A percentile compares a stretch with the other conserved stretches of the same genome.
Evolutionary conservation across 768 basidiomycete genomes (phyloP).

Genomic region (Tulasnella sp.): DNA sequence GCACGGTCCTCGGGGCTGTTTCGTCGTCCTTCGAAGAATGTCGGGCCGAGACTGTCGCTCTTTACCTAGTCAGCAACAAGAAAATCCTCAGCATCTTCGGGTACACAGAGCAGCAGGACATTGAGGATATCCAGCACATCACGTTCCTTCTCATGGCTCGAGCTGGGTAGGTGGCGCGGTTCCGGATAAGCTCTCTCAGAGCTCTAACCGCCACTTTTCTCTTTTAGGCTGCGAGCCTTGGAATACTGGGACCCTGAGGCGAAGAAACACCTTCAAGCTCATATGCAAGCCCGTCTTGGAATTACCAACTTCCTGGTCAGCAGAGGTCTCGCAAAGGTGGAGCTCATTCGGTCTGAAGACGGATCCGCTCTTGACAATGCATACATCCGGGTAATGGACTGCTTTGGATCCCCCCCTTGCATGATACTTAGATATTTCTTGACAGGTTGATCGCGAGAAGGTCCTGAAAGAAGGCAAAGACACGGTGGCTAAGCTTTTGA

Average conservation of each 20-base stretch:
- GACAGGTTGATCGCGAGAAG: conserved; percentile 65
- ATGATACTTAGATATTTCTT: not conserved
- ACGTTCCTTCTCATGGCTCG: conserved; percentile 86
- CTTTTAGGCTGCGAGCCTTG: conserved; percentile 52
- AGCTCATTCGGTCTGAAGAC: conserved; percentile 57
- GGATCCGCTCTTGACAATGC: conserved; percentile 58
- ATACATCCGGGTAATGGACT: conserved; percentile 56
- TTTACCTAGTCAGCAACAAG: conserved; percentile 69
- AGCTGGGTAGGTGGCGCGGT: conserved; percentile 42
- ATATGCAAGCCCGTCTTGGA: conserved; percentile 85
- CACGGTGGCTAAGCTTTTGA: conserved; percentile 66
- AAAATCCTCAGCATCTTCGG: conserved; percentile 81
- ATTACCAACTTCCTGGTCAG: conserved; percentile 76
- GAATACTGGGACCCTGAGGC: conserved; percentile 80
- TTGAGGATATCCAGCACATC: conserved; percentile 75
- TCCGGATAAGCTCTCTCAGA: conserved; percentile 33
- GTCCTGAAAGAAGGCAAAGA: conserved; percentile 62
- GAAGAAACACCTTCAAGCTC: conserved; percentile 81
- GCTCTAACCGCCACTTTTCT: not conserved
- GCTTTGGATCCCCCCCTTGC: not conserved
- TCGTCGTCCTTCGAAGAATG: conserved; percentile 92
- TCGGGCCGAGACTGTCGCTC: conserved; percentile 81
- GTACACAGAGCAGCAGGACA: conserved; percentile 63
- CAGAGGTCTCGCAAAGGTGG: conserved; percentile 61
- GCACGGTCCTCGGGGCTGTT: conserved; percentile 77